These are phyloP conservation scores for Reticulascus tulasneorum DNA, from an alignment of 2,329 filamentous ascomycete genomes.

Conservation along the genomic window DNA sequence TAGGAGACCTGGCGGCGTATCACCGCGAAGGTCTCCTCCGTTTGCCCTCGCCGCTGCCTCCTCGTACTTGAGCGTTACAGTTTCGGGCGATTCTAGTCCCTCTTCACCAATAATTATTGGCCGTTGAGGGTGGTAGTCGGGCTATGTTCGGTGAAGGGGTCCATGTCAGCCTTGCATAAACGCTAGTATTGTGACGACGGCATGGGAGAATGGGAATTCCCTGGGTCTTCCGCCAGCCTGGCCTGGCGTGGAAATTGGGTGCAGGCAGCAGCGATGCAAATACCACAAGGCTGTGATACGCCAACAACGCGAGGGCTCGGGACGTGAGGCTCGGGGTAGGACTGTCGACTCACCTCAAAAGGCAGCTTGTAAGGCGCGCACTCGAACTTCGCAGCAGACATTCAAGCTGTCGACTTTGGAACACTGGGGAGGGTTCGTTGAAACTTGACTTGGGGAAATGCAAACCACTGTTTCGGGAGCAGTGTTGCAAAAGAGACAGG, in stretches of 20 bases:
- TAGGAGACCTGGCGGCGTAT: constrained; percentile 55
- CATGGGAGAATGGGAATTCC: background rate
- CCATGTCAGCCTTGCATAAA: constrained; percentile 19
- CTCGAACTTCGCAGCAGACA: constrained; percentile 56
- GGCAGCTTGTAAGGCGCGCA: constrained; percentile 54
- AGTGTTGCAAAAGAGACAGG: constrained; percentile 14
- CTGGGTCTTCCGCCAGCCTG: no score
- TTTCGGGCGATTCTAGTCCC: constrained; percentile 56
- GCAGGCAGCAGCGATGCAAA: constrained; percentile 2
- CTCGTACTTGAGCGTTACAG: constrained; percentile 53
- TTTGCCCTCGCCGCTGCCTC: constrained; percentile 49
- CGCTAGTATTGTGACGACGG: background rate
- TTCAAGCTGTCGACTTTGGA: constrained; percentile 39
- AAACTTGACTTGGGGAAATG: constrained; percentile 13
- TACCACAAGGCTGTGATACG: background rate
- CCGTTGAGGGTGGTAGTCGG: constrained; percentile 49
- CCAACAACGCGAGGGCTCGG: no score
- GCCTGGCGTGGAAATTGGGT: no score
- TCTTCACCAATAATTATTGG: constrained; percentile 52
- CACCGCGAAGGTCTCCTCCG: constrained; percentile 51
- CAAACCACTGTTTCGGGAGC: constrained; percentile 18
- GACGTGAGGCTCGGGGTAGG: constrained; percentile 10
- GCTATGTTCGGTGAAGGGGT: constrained; percentile 28
- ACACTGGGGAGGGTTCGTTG: constrained; percentile 12
- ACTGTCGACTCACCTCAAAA: constrained; percentile 52